Conservation (phyloP, 495 filamentous ascomycete species). For the Aspergillus asperescens region DNA sequence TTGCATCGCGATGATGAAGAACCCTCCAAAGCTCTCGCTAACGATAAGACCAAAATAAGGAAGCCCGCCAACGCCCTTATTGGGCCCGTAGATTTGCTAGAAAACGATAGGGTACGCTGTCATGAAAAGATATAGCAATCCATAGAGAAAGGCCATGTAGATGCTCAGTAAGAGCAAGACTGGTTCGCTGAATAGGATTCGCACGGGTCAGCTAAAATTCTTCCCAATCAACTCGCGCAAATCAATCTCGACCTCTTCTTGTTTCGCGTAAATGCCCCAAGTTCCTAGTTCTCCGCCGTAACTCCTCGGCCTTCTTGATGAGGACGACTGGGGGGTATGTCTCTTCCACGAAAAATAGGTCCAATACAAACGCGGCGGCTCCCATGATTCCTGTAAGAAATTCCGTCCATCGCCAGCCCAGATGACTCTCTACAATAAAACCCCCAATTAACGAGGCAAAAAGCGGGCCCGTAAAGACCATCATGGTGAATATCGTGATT, state of each 20-base stretch:
- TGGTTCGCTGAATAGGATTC: conserved; percentile 74
- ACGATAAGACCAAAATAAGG: conserved; percentile 78
- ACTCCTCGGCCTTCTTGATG: conserved; percentile 66
- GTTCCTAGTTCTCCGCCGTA: conserved; percentile 78
- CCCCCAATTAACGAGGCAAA: conserved; percentile 81
- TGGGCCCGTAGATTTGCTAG: conserved; percentile 63
- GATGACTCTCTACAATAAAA: conserved; percentile 65
- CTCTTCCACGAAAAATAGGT: conserved; percentile 70
- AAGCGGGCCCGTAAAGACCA: conserved; percentile 77
- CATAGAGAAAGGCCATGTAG: conserved; percentile 82
- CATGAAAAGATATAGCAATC: conserved; percentile 74
- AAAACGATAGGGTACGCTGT: conserved; percentile 80
- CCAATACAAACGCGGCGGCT: conserved; percentile 60
- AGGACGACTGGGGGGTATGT: conserved; percentile 81
- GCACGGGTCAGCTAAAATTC: conserved; percentile 77
- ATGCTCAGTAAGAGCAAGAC: conserved; percentile 69
- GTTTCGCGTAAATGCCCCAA: conserved; percentile 93
- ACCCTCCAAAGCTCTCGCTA: conserved; percentile 64
- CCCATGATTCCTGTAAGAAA: conserved; percentile 73
- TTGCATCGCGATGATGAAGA: conserved; percentile 59
- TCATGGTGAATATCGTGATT: conserved; percentile 74
- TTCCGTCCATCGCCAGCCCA: conserved; percentile 85
- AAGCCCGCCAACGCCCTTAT: conserved; percentile 62
- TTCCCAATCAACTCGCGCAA: conserved; percentile 70
- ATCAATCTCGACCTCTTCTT: conserved; percentile 88